Evolutionary conservation across 2,329 filamentous ascomycete species (phyloP).

Genomic region (Diaporthe longicolla): DNA sequence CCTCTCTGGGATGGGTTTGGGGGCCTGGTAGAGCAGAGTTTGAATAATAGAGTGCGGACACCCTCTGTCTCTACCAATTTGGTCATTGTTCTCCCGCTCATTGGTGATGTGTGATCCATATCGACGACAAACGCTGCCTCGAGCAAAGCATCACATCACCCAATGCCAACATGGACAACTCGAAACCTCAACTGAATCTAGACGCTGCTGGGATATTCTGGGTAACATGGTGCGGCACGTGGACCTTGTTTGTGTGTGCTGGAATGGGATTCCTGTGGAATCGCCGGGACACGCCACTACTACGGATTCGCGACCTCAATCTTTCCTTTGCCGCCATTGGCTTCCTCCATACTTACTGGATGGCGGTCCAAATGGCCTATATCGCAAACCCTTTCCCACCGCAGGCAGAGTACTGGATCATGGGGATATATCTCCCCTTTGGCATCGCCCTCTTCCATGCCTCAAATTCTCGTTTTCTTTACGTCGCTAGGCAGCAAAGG

Average conservation of each 20-base stretch:
- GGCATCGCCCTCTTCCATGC: slow-evolving; percentile 78
- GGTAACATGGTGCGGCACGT: slow-evolving; percentile 36
- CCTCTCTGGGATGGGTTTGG: background rate
- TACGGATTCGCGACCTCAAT: slow-evolving; percentile 51
- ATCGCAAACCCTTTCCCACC: slow-evolving; percentile 60
- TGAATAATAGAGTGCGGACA: slow-evolving; percentile 4
- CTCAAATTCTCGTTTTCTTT: slow-evolving; percentile 72
- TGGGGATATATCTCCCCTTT: slow-evolving; percentile 75
- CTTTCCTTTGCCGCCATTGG: slow-evolving; percentile 48
- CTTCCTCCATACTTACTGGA: slow-evolving; percentile 45
- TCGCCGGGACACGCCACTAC: slow-evolving; percentile 47
- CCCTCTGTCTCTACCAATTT: background rate
- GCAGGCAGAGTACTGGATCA: slow-evolving; percentile 74
- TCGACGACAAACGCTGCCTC: background rate
- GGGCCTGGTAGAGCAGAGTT: background rate
- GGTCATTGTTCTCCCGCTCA: background rate
- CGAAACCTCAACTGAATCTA: slow-evolving; percentile 26
- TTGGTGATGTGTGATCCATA: background rate
- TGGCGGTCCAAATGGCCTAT: slow-evolving; percentile 51
- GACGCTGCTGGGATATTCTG: slow-evolving; percentile 32
- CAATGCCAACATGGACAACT: slow-evolving; percentile 18
- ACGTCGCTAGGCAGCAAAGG: slow-evolving; percentile 69
- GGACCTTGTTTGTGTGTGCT: slow-evolving; percentile 44
- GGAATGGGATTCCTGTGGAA: slow-evolving; percentile 47
- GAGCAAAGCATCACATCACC: slow-evolving; percentile 2